Evolutionary conservation across 2,329 filamentous ascomycete species (phyloP), one percentile per base, ranked within the genome.

Genomic region (Microcyclosporella mali): DNA sequence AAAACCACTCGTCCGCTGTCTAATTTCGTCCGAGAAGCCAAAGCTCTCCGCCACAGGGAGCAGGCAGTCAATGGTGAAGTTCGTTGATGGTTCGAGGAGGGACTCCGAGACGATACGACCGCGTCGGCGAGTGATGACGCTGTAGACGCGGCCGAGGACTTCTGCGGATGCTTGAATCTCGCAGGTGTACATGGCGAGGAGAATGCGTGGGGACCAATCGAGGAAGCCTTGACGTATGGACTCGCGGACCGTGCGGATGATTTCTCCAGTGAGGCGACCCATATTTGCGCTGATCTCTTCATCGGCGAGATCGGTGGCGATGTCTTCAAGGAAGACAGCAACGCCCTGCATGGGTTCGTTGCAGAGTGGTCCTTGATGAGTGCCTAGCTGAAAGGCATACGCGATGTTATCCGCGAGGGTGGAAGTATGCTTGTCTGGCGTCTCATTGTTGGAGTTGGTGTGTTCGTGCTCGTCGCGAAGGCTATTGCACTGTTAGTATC

Each of bases 181-280:
- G 64, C 90, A 95, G 42, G 81, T 88, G 71, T 98, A 98, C 88
- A 97, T 97, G 39, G 92, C 92, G 33, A 98, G 79, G 70, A 97
- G 80, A 54, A 98, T 78, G n/a, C 92, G 82, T 0, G 92, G 86
- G 30, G 84, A 90, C 92, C 92, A 98, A 71, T 97, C 92, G 14
- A 95, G 72, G 72, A 97, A 95, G 16, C 83, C 90, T 51, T 82
- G 74, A 38, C 83, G 79, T 48, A 98, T 88, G n/a, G 82, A 78
- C 34, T 87, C 81, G 54, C 90, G 87, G 14, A 90, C 82, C 0
- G 85, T 84, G 64, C 88, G 88, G 70, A 98, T 95, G 33, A 94
- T 80, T 68, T 97, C 92, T 50, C 92, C 88, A 0, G 89, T 97
- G 1, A 97, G 72, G 2, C 89, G 84, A 56, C 85, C 85, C 12